A percentile compares a stretch with the other conserved stretches of the same genome.
These are phyloP conservation scores for Suhomyces faveliae DNA, from an alignment of 805 yeast genomes.

Conservation along the genomic window DNA sequence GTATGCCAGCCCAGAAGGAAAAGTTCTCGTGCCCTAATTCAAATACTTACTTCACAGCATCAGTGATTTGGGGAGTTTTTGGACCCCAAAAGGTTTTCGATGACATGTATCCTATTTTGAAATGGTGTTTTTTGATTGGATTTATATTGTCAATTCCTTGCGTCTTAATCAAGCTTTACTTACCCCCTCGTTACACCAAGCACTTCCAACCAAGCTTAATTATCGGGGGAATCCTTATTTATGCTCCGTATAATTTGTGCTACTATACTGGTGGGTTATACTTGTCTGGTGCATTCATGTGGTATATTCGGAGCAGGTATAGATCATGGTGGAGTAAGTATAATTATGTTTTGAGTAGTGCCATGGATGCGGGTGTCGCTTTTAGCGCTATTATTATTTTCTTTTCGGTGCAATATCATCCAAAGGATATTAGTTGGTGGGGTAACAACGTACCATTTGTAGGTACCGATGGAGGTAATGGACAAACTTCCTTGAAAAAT, in stretches of 20 bases:
- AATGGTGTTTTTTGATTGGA: slow-evolving; percentile 36
- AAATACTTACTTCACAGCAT: slow-evolving; percentile 47
- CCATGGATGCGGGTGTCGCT: slow-evolving; percentile 33
- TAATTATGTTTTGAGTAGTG: slow-evolving; percentile 30
- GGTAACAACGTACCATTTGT: slow-evolving; percentile 24
- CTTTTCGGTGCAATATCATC: slow-evolving; percentile 36
- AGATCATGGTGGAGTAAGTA: slow-evolving; percentile 36
- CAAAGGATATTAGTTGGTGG: slow-evolving; percentile 30
- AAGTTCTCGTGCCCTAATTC: slow-evolving; percentile 40
- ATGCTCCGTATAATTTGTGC: slow-evolving; percentile 32
- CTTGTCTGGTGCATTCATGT: slow-evolving; percentile 25
- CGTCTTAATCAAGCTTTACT: slow-evolving; percentile 14
- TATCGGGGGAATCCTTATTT: slow-evolving; percentile 30
- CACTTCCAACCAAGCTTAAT: slow-evolving; percentile 33
- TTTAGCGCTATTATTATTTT: slow-evolving; percentile 33
- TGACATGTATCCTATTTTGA: slow-evolving; percentile 32
- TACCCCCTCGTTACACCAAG: slow-evolving; percentile 17
- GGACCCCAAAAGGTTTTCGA: slow-evolving; percentile 29
- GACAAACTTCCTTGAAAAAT: slow-evolving; percentile 15
- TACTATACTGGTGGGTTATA: slow-evolving; percentile 31
- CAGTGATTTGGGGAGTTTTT: slow-evolving; percentile 64
- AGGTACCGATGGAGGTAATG: slow-evolving; percentile 39
- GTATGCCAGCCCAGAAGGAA: slow-evolving; percentile 41
- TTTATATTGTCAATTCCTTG: slow-evolving; percentile 24
- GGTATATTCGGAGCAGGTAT: slow-evolving; percentile 23